Evolutionary conservation across 768 basidiomycete species (phyloP).

Genomic region (Tricholoma terreum): DNA sequence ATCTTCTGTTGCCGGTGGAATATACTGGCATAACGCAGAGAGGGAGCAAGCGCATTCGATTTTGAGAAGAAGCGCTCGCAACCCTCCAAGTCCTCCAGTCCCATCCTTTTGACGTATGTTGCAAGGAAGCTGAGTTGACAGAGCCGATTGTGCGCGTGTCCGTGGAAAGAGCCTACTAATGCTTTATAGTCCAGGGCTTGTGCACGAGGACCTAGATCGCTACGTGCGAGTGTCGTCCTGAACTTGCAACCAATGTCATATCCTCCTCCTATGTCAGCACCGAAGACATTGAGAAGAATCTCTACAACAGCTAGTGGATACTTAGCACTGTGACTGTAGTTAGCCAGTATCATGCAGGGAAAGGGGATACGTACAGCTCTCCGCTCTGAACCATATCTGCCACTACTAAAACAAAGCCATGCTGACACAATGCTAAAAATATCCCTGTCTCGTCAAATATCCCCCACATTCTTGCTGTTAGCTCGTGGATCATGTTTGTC

Average conservation of each 20-base stretch:
- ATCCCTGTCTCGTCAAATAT: conserved; percentile 28
- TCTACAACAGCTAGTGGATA: conserved; percentile 23
- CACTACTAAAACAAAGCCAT: conserved; percentile 20
- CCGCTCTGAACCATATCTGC: conserved; percentile 21
- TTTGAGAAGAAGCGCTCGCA: conserved; percentile 25
- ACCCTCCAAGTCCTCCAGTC: conserved; percentile 28
- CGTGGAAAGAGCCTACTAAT: conserved; percentile 21
- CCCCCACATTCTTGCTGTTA: conserved; percentile 19
- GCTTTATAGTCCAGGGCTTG: conserved; percentile 2
- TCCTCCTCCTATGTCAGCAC: conserved; percentile 11
- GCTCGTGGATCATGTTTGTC: conserved; percentile 18
- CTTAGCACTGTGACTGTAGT: conserved; percentile 19
- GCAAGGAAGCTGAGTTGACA: conserved; percentile 25
- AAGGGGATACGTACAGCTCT: conserved; percentile 19
- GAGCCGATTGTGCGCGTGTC: conserved; percentile 23
- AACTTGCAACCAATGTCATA: conserved; percentile 30
- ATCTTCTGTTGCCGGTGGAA: conserved; percentile 25
- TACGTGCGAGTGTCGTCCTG: conserved; percentile 17
- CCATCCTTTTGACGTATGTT: conserved; percentile 23
- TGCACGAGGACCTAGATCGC: conserved; percentile 13
- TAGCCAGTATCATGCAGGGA: not conserved
- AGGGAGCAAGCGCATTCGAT: conserved; percentile 24
- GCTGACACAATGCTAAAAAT: conserved; percentile 24
- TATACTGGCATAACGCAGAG: conserved; percentile 10
- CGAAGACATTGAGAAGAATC: conserved; percentile 12